A percentile compares a stretch with the other conserved stretches of the same genome.
Evolutionary conservation across 2,329 filamentous ascomycete genomes (phyloP).

Genomic region (Colletotrichum sublineola): DNA sequence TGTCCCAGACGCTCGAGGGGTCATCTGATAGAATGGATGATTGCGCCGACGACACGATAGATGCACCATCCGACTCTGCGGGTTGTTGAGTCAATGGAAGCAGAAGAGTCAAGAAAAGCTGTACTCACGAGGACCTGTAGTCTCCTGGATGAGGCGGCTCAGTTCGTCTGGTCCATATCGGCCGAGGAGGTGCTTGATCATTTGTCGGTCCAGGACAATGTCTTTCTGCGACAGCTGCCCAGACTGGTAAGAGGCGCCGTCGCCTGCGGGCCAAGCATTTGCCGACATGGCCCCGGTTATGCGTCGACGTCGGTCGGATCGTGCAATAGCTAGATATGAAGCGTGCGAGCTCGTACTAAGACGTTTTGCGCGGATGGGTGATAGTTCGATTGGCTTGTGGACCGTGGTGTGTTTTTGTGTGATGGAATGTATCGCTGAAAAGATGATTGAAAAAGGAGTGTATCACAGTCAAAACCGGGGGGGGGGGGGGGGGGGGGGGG

Average conservation of each 20-base stretch:
- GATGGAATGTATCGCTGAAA: slow-evolving; percentile 22
- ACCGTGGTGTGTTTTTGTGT: slow-evolving; percentile 9
- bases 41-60: slow-evolving; percentile 52
- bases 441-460: slow-evolving; percentile 33
- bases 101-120: background rate
- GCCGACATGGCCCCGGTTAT: slow-evolving; percentile 42
- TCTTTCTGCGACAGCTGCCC: slow-evolving; percentile 41
- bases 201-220: slow-evolving; percentile 49
- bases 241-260: slow-evolving; percentile 47
- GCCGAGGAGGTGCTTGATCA: slow-evolving; percentile 52
- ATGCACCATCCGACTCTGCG: slow-evolving; percentile 49
- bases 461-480: slow-evolving; percentile 30
- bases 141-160: slow-evolving; percentile 51
- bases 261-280: slow-evolving; percentile 50
- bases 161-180: slow-evolving; percentile 52
- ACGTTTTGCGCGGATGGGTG: background rate
- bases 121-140: slow-evolving; percentile 49
- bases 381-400: slow-evolving; percentile 1
- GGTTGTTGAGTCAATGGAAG: slow-evolving; percentile 10
- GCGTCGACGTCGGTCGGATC: slow-evolving; percentile 1
- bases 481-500: slow-evolving; percentile 5
- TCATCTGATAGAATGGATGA: slow-evolving; percentile 54
- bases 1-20: slow-evolving; percentile 54
- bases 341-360: background rate
- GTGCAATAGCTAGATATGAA: slow-evolving; percentile 2